Conservation (phyloP, 768 basidiomycete genomes). For the Termitomyces sp. region DNA sequence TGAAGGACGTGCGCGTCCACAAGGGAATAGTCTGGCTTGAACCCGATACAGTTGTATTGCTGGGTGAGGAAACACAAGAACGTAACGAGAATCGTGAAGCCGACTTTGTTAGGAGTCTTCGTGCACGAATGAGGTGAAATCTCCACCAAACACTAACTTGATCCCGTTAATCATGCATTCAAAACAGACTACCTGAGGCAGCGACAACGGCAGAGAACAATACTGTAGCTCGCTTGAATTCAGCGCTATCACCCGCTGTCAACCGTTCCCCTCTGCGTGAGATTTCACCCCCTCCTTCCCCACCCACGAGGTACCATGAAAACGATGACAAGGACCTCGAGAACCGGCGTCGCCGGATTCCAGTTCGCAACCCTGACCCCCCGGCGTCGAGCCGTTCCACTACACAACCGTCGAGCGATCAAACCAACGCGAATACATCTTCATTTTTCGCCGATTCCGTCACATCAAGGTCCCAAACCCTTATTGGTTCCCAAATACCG, state of each 20-base stretch:
- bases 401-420: neutral
- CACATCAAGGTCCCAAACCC: constrained; percentile 6
- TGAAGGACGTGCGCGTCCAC: constrained; percentile 64
- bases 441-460: constrained; percentile 11
- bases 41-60: constrained; percentile 53
- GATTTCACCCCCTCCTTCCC: constrained; percentile 28
- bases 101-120: constrained; percentile 58
- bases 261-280: constrained; percentile 33
- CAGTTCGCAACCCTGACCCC: constrained; percentile 12
- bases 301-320: constrained; percentile 15
- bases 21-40: constrained; percentile 75
- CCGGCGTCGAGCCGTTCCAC: neutral
- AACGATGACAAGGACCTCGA: constrained; percentile 35
- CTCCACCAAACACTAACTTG: neutral
- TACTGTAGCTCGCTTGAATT: constrained; percentile 1
- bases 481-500: constrained; percentile 1
- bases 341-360: constrained; percentile 30
- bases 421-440: constrained; percentile 7
- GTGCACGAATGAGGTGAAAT: constrained; percentile 62
- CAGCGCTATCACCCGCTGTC: constrained; percentile 10
- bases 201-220: constrained; percentile 9
- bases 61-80: constrained; percentile 61
- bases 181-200: constrained; percentile 20
- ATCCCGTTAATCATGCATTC: constrained; percentile 10
- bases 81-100: constrained; percentile 50